These are phyloP conservation scores for Haberlea rhodopensis DNA, from an alignment of 257 asterid species.

Conservation along the genomic window DNA sequence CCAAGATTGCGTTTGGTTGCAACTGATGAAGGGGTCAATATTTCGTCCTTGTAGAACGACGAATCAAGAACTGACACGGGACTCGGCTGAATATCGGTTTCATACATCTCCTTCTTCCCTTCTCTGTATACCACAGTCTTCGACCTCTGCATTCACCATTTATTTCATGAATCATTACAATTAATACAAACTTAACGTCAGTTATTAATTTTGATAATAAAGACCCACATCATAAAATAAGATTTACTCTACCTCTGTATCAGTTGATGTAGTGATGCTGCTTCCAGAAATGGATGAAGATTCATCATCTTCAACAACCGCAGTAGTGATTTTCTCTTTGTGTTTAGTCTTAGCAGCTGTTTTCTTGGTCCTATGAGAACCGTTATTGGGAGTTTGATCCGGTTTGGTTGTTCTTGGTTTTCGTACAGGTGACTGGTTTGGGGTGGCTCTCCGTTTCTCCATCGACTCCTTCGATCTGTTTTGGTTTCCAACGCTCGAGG, in stretches of 20 bases:
- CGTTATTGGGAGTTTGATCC: too few species aligned
- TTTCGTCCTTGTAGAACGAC: slow-evolving; percentile 84
- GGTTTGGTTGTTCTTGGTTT: slow-evolving; percentile 41
- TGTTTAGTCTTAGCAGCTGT: slow-evolving; percentile 36
- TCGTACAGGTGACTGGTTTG: slow-evolving; percentile 61
- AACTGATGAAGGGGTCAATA: slow-evolving; percentile 73
- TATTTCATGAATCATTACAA: slow-evolving; percentile 1
- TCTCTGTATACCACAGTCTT: too few species aligned
- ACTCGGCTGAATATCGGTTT: slow-evolving; percentile 74
- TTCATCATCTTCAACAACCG: slow-evolving; percentile 59
- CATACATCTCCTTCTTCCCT: slow-evolving; percentile 71
- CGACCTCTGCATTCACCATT: slow-evolving; percentile 40
- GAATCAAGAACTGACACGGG: slow-evolving; percentile 96
- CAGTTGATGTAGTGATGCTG: slow-evolving; percentile 69
- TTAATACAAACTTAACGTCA: slow-evolving; percentile 1
- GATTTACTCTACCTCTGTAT: slow-evolving; percentile 57
- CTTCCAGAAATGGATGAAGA: slow-evolving; percentile 72
- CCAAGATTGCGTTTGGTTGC: slow-evolving; percentile 60
- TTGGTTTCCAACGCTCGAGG: slow-evolving; percentile 52
- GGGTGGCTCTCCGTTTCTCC: slow-evolving; percentile 51
- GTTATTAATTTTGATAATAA: too few species aligned
- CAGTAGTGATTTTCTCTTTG: slow-evolving; percentile 46
- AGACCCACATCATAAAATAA: too few species aligned
- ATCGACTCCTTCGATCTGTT: slow-evolving; percentile 42
- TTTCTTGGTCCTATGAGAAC: too few species aligned